A percentile compares a stretch with the other conserved stretches of the same genome.
Conservation (phyloP, 352 stramenopile species). For the Blastocystis sp. region DNA sequence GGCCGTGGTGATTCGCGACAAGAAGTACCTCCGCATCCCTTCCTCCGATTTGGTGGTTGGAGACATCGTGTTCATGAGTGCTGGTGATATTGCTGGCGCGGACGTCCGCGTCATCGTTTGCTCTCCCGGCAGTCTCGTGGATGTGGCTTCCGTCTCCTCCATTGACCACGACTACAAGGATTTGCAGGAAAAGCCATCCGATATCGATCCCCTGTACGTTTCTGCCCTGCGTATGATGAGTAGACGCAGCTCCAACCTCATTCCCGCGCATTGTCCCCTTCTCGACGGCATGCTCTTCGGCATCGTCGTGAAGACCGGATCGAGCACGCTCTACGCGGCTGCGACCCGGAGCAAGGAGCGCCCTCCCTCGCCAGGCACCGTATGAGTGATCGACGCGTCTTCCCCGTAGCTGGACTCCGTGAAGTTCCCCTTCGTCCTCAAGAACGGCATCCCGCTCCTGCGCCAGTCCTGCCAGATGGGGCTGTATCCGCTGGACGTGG, state of each 20-base stretch:
- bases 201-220: slow-evolving; percentile 50
- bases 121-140: neutral
- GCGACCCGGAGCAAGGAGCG: neutral
- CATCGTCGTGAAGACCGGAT: slow-evolving; percentile 33
- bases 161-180: neutral
- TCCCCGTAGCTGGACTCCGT: neutral
- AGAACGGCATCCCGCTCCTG: slow-evolving; percentile 12
- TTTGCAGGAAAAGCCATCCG: slow-evolving; percentile 21
- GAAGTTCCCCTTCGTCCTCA: neutral
- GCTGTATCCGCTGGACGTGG: slow-evolving; percentile 38
- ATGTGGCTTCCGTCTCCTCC: neutral
- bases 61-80: slow-evolving; percentile 38
- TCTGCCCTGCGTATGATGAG: neutral
- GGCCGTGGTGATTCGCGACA: slow-evolving; percentile 47
- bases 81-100: slow-evolving; percentile 38
- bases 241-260: slow-evolving; percentile 42
- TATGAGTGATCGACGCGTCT: neutral
- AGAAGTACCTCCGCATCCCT: slow-evolving; percentile 38
- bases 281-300: slow-evolving; percentile 43
- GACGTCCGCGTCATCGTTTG: slow-evolving; percentile 53
- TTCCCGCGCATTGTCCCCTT: slow-evolving; percentile 22
- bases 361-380: neutral
- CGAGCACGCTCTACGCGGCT: neutral
- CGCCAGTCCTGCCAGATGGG: slow-evolving; percentile 1
- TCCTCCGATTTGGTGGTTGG: slow-evolving; percentile 28